Conservation (phyloP, 768 basidiomycete genomes). For the Suillus subalutaceus region DNA sequence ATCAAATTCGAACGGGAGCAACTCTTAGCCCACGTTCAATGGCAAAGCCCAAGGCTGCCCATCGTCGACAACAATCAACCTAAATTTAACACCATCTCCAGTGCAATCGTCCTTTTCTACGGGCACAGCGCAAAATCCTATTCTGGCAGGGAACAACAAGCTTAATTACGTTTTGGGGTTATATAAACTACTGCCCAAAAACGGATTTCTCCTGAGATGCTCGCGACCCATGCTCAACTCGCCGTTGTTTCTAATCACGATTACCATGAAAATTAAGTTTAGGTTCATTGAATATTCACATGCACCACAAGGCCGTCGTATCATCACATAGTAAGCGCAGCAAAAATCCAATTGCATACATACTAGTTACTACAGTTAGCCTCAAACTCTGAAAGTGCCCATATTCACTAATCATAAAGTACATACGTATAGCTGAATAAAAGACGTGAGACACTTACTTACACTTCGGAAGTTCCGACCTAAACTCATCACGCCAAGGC, state of each 20-base stretch:
- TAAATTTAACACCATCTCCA: conserved; percentile 6
- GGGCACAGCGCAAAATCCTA: conserved; percentile 8
- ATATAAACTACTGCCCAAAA: too few relatives aligned
- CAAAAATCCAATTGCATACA: not conserved
- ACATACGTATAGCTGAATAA: not conserved
- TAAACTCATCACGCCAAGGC: not conserved
- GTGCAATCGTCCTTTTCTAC: conserved; percentile 19
- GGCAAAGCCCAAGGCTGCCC: conserved; percentile 25
- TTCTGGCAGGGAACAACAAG: conserved; percentile 10
- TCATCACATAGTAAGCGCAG: not conserved
- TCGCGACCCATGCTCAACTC: too few relatives aligned
- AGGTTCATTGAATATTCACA: not conserved
- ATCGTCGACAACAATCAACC: conserved; percentile 16
- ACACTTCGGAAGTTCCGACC: not conserved
- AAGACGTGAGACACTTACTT: not conserved
- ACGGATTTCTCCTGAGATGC: too few relatives aligned
- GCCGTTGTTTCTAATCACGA: not conserved
- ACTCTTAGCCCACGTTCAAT: conserved; percentile 48
- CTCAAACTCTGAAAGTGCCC: not conserved
- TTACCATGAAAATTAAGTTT: not conserved
- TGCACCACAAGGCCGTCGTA: not conserved
- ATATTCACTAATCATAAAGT: too few relatives aligned
- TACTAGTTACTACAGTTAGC: not conserved
- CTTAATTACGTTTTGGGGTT: too few relatives aligned
- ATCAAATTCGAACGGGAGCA: too few relatives aligned